A percentile compares a stretch with the other conserved stretches of the same genome.
phyloP scores from a whole-genome alignment of 345 rosid species.

The Turnera subulata region DNA sequence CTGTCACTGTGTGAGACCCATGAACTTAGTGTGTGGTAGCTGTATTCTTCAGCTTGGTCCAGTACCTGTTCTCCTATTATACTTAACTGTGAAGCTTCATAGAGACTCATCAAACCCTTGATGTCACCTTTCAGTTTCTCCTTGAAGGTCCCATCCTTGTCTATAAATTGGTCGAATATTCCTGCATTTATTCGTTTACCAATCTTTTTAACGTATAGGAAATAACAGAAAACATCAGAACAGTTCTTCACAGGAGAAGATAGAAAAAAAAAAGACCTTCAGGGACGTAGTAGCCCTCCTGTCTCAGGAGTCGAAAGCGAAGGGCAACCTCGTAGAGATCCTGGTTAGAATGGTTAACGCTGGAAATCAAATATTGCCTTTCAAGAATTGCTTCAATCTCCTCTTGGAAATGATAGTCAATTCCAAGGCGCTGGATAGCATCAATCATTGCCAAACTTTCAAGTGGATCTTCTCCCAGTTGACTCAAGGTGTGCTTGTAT shows the following conservation, averaged over 20 bases:
- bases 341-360: not conserved
- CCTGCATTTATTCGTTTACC: slow-evolving; percentile 13
- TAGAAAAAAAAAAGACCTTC: slow-evolving; percentile 15
- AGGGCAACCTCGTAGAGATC: slow-evolving; percentile 28
- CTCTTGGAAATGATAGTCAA: slow-evolving; percentile 26
- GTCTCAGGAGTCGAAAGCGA: slow-evolving; percentile 22
- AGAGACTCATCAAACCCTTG: slow-evolving; percentile 35
- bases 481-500: not conserved
- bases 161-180: slow-evolving; percentile 26
- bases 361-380: slow-evolving; percentile 8
- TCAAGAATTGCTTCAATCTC: slow-evolving; percentile 37
- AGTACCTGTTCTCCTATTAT: slow-evolving; percentile 45
- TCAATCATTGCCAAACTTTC: slow-evolving; percentile 35
- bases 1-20: slow-evolving; percentile 2
- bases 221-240: too few species aligned
- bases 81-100: slow-evolving; percentile 53
- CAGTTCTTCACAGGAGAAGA: not conserved
- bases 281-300: slow-evolving; percentile 14
- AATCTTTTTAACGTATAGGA: too few species aligned
- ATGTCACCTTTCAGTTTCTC: slow-evolving; percentile 17
- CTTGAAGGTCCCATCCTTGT: slow-evolving; percentile 24
- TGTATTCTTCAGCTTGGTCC: slow-evolving; percentile 28
- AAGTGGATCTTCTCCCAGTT: slow-evolving; percentile 1
- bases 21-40: slow-evolving; percentile 22
- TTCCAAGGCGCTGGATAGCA: slow-evolving; percentile 36